Percentiles rank a stretch among this genome's conserved stretches.
Evolutionary conservation across 192 early-diverging fungal genomes (phyloP).

Genomic region (Coemansia aciculifera): DNA sequence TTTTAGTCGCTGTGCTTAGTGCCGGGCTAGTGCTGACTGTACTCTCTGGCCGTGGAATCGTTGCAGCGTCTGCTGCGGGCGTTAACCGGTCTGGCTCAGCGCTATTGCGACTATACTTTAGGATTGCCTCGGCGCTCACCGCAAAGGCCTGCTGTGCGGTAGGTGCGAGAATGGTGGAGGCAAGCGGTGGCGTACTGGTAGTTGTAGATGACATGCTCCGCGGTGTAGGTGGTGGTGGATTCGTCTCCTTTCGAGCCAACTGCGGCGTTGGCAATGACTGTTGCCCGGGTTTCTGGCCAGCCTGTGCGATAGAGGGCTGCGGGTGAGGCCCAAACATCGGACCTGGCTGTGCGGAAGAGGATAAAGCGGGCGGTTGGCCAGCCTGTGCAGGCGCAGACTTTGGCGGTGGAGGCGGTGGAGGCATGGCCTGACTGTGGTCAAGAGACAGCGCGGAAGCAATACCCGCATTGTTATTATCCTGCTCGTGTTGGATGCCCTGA

Average conservation of each 20-base stretch:
- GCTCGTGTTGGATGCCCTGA: background rate
- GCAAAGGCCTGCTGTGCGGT: background rate
- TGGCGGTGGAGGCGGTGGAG: conserved; percentile 3
- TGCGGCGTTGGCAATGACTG: background rate
- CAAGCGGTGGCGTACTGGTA: conserved; percentile 25
- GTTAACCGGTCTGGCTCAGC: background rate
- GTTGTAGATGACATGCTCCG: conserved; percentile 20
- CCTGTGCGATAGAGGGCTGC: background rate
- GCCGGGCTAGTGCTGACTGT: conserved; percentile 35
- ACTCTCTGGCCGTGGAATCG: conserved; percentile 5
- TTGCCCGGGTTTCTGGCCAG: background rate
- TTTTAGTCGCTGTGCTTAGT: conserved; percentile 30
- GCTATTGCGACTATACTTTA: background rate
- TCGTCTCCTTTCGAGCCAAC: background rate
- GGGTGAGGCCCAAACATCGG: background rate
- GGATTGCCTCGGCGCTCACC: background rate
- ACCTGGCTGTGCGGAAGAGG: background rate
- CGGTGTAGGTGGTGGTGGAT: background rate
- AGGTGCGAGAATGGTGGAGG: conserved; percentile 4
- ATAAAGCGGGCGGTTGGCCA: background rate
- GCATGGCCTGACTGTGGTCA: background rate
- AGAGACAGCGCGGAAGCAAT: background rate
- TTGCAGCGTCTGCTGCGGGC: background rate
- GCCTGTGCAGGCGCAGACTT: background rate
- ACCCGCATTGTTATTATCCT: background rate